phyloP scores from a whole-genome alignment of 176 grass and related monocot species.

The Musa troglodytarum region DNA sequence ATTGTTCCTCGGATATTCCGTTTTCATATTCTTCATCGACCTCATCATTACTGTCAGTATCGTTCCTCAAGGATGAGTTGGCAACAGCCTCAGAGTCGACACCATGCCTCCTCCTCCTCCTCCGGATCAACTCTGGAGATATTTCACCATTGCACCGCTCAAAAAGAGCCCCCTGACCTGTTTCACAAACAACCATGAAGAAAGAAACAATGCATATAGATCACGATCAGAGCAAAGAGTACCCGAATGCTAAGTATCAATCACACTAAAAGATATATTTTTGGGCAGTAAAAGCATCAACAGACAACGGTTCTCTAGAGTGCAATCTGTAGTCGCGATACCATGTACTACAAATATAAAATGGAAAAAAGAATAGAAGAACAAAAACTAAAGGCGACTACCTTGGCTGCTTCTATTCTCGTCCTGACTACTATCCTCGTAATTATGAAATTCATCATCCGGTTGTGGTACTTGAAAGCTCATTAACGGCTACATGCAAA shows the following conservation, averaged over 20 bases:
- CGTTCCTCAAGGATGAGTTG: slow-evolving; percentile 10
- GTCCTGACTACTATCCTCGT: slow-evolving; percentile 63
- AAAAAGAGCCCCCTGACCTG: background rate
- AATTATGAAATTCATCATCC: slow-evolving; percentile 47
- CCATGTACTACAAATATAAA: slow-evolving; percentile 2
- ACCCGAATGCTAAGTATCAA: too few species aligned
- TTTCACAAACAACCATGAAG: background rate
- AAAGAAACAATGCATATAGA: background rate
- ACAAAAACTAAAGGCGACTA: slow-evolving; percentile 18
- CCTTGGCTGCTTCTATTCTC: slow-evolving; percentile 68
- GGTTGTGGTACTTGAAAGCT: slow-evolving; percentile 77
- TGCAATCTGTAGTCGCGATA: background rate
- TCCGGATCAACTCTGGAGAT: slow-evolving; percentile 37
- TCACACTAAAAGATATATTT: too few species aligned
- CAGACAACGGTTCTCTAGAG: too few species aligned
- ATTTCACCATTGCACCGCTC: slow-evolving; percentile 53
- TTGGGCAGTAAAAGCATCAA: too few species aligned
- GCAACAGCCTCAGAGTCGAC: slow-evolving; percentile 18
- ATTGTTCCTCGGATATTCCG: slow-evolving; percentile 74
- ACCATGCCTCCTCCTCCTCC: slow-evolving; percentile 40
- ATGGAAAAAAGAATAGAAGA: background rate
- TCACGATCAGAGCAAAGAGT: too few species aligned
- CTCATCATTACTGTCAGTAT: slow-evolving; percentile 40
- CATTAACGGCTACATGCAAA: slow-evolving; percentile 57
- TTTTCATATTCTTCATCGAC: slow-evolving; percentile 47